phyloP scores from a whole-genome alignment of 257 asterid species.

The Phtheirospermum japonicum region DNA sequence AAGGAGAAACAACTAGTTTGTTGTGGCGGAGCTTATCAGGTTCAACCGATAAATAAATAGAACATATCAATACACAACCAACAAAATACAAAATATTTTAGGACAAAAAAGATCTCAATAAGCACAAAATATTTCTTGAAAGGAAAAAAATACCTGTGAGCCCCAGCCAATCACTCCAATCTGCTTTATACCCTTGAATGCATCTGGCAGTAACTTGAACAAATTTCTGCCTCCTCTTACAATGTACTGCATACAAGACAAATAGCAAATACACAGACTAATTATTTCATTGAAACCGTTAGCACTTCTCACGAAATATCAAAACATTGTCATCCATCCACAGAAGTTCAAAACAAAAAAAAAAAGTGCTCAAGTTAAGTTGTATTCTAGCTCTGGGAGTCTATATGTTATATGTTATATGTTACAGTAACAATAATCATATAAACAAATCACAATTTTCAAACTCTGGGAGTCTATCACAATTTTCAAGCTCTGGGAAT shows the following conservation, averaged over 20 bases:
- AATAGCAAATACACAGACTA: not conserved
- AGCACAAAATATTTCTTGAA: not conserved
- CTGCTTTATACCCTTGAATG: conserved; percentile 92
- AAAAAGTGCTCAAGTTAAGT: not conserved
- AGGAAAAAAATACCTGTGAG: conserved; percentile 57
- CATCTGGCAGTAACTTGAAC: conserved; percentile 80
- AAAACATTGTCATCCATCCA: not conserved
- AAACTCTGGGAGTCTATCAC: no score
- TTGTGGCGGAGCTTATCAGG: not conserved
- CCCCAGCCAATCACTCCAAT: conserved; percentile 99
- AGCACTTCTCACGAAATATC: not conserved
- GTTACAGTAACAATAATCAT: not conserved
- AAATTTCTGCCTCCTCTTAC: conserved; percentile 95
- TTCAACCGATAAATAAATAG: conserved; percentile 11
- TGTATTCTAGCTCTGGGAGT: not conserved
- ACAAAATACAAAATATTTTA: not conserved
- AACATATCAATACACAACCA: not conserved
- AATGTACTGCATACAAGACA: conserved; percentile 56
- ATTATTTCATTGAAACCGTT: not conserved
- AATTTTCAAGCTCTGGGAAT: no score
- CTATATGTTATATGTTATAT: not conserved
- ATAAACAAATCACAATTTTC: not conserved
- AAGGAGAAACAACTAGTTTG: not conserved
- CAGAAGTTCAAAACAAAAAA: conserved; percentile 1
- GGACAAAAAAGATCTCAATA: not conserved